phyloP scores from a whole-genome alignment of 805 yeast species.

The Kodamaea fukazawae region DNA sequence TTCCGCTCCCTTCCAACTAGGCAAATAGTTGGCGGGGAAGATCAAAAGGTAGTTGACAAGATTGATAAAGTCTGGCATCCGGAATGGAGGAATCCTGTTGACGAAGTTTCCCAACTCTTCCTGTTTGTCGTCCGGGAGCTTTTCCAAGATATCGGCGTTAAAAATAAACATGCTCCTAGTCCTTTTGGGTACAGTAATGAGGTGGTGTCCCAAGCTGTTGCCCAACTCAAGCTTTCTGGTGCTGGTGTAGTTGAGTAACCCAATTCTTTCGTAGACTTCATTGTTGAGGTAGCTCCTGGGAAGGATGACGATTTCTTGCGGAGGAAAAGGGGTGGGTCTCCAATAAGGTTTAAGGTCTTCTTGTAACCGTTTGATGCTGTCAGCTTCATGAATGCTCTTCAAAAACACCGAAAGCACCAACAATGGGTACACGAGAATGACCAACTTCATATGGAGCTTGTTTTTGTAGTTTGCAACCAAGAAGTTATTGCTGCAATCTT shows the following conservation, averaged over 20 bases:
- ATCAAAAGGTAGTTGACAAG: slow-evolving; percentile 39
- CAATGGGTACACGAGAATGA: no score
- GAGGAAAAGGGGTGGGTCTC: no score
- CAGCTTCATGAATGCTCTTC: no score
- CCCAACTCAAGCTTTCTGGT: slow-evolving; percentile 11
- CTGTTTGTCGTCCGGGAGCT: slow-evolving; percentile 11
- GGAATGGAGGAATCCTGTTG: slow-evolving; percentile 36
- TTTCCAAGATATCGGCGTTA: slow-evolving; percentile 26
- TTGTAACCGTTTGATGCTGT: no score
- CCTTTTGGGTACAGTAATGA: slow-evolving; percentile 28
- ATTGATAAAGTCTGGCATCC: slow-evolving; percentile 31
- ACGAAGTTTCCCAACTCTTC: slow-evolving; percentile 24
- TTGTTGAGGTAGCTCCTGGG: slow-evolving; percentile 23
- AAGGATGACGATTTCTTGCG: slow-evolving; percentile 24
- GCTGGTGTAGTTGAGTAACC: slow-evolving; percentile 14
- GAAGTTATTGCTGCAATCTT: no score
- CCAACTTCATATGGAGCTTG: no score
- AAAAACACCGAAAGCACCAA: no score
- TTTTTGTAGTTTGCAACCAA: no score
- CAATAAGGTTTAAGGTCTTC: no score
- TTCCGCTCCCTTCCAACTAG: not conserved
- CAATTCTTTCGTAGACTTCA: slow-evolving; percentile 20
- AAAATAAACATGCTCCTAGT: slow-evolving; percentile 38
- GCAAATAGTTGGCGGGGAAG: slow-evolving; percentile 28
- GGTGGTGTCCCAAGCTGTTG: not conserved